Evolutionary conservation across 2,329 filamentous ascomycete genomes (phyloP), one percentile per base, ranked within the genome.

Genomic region (Colletotrichum sp.): DNA sequence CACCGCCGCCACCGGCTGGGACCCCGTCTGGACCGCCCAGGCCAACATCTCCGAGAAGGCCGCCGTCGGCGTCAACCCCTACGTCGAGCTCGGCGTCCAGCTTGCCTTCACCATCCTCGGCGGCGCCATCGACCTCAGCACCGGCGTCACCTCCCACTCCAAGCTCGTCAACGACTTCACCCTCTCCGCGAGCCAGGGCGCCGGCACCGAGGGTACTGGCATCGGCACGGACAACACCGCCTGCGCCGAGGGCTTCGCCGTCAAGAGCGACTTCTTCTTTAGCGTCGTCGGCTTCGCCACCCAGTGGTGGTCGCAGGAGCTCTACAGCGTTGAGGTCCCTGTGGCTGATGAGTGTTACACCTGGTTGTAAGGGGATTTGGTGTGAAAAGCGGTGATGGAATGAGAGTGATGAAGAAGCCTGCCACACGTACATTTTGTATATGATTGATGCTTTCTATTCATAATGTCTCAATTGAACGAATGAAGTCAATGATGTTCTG

Each of bases 21-120:
- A 84, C 57, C 83, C 83, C 1, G 79, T 85, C 18, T 84, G 84
- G 76, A 76, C 74, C 5, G 83, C 81, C 8, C 78, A 77, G 13
- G 74, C 84, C n/a, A 78, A 77, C 28, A 76, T 83, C 30, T 79
- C 72, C 1, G 70, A 81, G 76, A 74, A 77, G 69, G 80, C 78
- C 6, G 43, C 61, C 18, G 77, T 78, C n/a, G 72, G 57, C 7
- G 78, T 81, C 9, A 79, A 80, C 71, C 78, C 81, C 18, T 82
- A 78, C 68, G 68, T 80, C 61, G 77, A 81, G 34, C 75, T 77
- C 59, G 60, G 71, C 9, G 39, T 81, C 12, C 78, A 78, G 70
- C 77, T 82, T 16, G 78, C 64, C 24, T 79, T 80, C 59, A 61
- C 78, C 66, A 75, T 82, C 13, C 77, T 82, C 9, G 78, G 78